These are phyloP conservation scores for Trapa bicornis DNA, from an alignment of 345 rosid genomes.

Conservation along the genomic window DNA sequence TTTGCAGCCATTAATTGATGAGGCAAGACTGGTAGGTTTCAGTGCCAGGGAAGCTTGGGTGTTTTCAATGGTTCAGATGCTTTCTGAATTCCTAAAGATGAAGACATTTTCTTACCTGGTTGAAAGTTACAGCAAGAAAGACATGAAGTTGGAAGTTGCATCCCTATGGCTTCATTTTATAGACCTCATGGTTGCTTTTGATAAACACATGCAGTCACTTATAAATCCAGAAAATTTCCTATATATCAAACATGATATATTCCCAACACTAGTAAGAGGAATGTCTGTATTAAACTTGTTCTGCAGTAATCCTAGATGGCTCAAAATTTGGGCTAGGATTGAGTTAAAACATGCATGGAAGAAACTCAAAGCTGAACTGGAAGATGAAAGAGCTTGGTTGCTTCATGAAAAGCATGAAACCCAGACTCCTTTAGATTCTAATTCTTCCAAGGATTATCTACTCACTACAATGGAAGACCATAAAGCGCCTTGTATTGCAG, in stretches of 20 bases:
- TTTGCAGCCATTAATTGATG: constrained; percentile 74
- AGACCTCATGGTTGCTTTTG: constrained; percentile 58
- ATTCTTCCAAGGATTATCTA: constrained; percentile 29
- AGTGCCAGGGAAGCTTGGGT: constrained; percentile 87
- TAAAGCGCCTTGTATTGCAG: constrained; percentile 52
- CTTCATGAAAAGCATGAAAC: constrained; percentile 13
- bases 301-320: constrained; percentile 51
- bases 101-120: constrained; percentile 34
- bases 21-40: constrained; percentile 40
- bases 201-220: constrained; percentile 45
- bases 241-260: constrained; percentile 24
- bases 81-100: constrained; percentile 45
- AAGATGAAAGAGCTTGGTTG: constrained; percentile 46
- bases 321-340: constrained; percentile 68
- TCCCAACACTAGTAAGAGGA: constrained; percentile 23
- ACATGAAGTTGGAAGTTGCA: constrained; percentile 31
- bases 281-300: constrained; percentile 40
- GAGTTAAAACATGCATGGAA: constrained; percentile 65
- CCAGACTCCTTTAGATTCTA: constrained; percentile 11
- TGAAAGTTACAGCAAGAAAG: constrained; percentile 34
- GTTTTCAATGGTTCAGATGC: constrained; percentile 57
- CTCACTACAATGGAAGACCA: constrained; percentile 44
- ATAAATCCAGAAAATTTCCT: constrained; percentile 36
- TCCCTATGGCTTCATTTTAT: constrained; percentile 65
- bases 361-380: constrained; percentile 43